phyloP scores from a whole-genome alignment of 2,329 filamentous ascomycete genomes.

The Penicillium sp. region DNA sequence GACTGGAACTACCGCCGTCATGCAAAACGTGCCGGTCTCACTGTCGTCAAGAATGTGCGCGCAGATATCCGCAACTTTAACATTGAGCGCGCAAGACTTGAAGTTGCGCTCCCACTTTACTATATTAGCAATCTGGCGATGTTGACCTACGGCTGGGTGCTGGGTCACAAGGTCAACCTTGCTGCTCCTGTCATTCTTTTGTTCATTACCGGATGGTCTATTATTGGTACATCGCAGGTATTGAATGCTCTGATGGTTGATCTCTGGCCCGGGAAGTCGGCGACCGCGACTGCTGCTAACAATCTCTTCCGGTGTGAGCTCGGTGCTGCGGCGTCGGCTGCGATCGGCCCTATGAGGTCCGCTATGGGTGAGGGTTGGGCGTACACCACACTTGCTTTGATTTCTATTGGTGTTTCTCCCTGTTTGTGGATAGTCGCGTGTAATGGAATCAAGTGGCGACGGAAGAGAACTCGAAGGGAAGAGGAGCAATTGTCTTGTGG shows the following conservation, averaged over 20 bases:
- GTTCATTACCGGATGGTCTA: conserved; percentile 34
- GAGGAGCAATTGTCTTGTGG: conserved; percentile 1
- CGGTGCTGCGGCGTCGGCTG: conserved; percentile 40
- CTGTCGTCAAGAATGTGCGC: conserved; percentile 53
- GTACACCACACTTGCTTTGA: conserved; percentile 40
- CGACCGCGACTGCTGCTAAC: conserved; percentile 42
- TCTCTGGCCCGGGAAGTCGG: conserved; percentile 37
- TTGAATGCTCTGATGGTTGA: conserved; percentile 48
- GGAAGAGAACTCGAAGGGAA: conserved; percentile 15
- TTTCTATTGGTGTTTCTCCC: conserved; percentile 19
- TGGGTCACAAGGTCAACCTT: conserved; percentile 31
- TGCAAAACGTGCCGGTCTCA: conserved; percentile 60
- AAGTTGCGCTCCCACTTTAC: conserved; percentile 36
- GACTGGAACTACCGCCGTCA: conserved; percentile 72
- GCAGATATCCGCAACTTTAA: conserved; percentile 44
- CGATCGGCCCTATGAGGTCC: conserved; percentile 39
- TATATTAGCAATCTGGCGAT: conserved; percentile 26
- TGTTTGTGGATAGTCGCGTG: conserved; percentile 29
- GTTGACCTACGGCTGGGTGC: conserved; percentile 38
- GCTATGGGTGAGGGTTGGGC: conserved; percentile 44
- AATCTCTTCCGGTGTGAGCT: conserved; percentile 43
- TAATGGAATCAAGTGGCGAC: conserved; percentile 31
- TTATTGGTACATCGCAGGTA: conserved; percentile 39
- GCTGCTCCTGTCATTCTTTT: conserved; percentile 35
- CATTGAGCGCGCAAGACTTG: conserved; percentile 43